These are phyloP conservation scores for Phytophthora aleatoria DNA, from an alignment of 352 stramenopile genomes.

Conservation along the genomic window DNA sequence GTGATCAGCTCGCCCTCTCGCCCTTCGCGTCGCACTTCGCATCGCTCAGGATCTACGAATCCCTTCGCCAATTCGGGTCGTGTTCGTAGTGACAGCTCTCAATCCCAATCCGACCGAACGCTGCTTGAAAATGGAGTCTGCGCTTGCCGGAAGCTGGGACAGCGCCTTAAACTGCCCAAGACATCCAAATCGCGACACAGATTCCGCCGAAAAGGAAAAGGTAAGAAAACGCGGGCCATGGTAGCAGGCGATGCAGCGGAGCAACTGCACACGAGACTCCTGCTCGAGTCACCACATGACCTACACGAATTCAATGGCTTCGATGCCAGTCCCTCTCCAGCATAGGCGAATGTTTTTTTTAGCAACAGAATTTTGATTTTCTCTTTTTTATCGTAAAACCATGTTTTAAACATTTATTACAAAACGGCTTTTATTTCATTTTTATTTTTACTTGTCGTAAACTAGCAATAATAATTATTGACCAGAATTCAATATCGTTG, in stretches of 20 bases:
- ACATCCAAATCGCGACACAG: conserved; percentile 34
- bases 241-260: conserved; percentile 19
- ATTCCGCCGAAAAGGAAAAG: conserved; percentile 44
- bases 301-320: conserved; percentile 54
- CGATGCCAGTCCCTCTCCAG: conserved; percentile 22
- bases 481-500: no score
- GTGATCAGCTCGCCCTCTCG: conserved; percentile 24
- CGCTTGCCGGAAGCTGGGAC: conserved; percentile 59
- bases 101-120: conserved; percentile 48
- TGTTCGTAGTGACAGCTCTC: conserved; percentile 30
- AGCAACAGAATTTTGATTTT: no score
- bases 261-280: conserved; percentile 51
- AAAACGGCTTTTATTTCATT: no score
- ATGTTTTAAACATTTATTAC: no score
- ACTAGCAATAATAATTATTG: no score
- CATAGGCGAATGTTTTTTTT: background rate
- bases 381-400: no score
- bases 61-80: conserved; percentile 30
- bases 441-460: no score
- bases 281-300: conserved; percentile 47
- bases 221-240: conserved; percentile 20
- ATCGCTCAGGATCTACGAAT: conserved; percentile 51
- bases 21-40: conserved; percentile 30
- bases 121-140: conserved; percentile 54
- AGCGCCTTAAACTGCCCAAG: conserved; percentile 54